A percentile compares a stretch with the other conserved stretches of the same genome.
Evolutionary conservation across 768 basidiomycete genomes (phyloP).

Genomic region (Russula sp.): DNA sequence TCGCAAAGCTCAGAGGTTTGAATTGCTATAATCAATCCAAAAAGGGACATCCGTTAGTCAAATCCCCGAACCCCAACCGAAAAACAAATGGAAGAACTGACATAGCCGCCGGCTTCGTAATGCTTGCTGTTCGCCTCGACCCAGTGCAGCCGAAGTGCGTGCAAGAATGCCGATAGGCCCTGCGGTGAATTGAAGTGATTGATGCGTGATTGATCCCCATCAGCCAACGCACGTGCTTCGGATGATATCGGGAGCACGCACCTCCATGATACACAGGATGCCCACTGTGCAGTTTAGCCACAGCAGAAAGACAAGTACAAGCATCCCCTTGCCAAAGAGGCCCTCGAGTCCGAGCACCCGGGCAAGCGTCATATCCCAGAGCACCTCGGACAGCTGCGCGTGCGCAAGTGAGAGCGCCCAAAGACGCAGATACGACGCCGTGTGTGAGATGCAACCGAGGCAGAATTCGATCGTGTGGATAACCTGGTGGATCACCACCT

Average conservation of each 20-base stretch:
- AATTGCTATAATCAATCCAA: conserved; percentile 38
- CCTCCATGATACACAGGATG: conserved; percentile 95
- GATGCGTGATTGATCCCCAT: conserved; percentile 15
- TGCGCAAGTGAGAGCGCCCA: conserved; percentile 99
- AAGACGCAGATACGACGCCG: conserved; percentile 86
- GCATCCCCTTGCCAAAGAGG: conserved; percentile 45
- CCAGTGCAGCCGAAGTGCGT: conserved; percentile 96
- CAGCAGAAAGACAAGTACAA: conserved; percentile 48
- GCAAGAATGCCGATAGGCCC: conserved; percentile 94
- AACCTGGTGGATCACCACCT: conserved; percentile 93
- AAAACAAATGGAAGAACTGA: conserved; percentile 38
- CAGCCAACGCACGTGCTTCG: conserved; percentile 21
- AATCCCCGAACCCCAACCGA: not conserved
- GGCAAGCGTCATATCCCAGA: conserved; percentile 85
- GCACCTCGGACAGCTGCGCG: conserved; percentile 91
- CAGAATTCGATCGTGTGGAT: conserved; percentile 99
- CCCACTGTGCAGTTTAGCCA: conserved; percentile 78
- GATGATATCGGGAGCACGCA: conserved; percentile 36
- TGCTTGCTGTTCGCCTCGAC: conserved; percentile 98
- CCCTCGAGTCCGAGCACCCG: conserved; percentile 54
- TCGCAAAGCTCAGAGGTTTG: conserved; percentile 43
- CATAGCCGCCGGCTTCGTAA: conserved; percentile 85
- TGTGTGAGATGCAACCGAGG: conserved; percentile 97
- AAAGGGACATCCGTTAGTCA: conserved; percentile 29
- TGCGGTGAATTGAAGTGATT: conserved; percentile 30